phyloP scores from a whole-genome alignment of 1,284 basidiomycete species.

The Ceratobasidium sp. region DNA sequence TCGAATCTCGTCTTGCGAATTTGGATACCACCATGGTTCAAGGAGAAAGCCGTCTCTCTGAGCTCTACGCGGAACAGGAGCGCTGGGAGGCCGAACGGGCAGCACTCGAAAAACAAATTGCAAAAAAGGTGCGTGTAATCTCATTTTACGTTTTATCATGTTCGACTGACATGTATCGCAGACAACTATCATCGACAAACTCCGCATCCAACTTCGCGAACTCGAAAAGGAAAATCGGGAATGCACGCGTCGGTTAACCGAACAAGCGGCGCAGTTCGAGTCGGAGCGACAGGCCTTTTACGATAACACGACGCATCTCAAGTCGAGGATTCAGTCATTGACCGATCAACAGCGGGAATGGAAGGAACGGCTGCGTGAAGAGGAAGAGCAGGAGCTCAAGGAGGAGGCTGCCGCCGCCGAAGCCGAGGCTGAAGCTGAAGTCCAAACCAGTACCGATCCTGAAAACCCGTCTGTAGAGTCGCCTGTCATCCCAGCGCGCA shows the following conservation, averaged over 20 bases:
- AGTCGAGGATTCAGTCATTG: constrained; percentile 80
- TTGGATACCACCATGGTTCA: constrained; percentile 66
- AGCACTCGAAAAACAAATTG: constrained; percentile 64
- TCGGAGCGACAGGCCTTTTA: constrained; percentile 84
- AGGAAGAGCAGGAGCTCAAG: constrained; percentile 27
- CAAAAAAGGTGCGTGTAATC: constrained; percentile 18
- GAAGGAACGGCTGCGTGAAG: constrained; percentile 13
- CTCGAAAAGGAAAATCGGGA: constrained; percentile 82
- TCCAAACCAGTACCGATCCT: constrained; percentile 48
- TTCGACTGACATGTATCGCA: constrained; percentile 4
- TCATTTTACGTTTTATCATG: not conserved
- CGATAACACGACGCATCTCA: constrained; percentile 84
- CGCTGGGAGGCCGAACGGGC: constrained; percentile 76
- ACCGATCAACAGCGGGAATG: constrained; percentile 62
- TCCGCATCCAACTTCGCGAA: constrained; percentile 75
- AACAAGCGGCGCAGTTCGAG: constrained; percentile 78
- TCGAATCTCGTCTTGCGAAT: constrained; percentile 67
- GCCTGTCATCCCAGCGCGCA: not conserved
- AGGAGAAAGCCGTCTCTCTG: constrained; percentile 70
- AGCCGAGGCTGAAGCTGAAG: constrained; percentile 55
- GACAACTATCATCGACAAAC: constrained; percentile 65
- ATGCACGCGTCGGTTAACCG: constrained; percentile 75
- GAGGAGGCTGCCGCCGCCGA: constrained; percentile 53
- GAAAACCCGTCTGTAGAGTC: constrained; percentile 39
- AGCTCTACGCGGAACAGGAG: constrained; percentile 76